These are phyloP conservation scores for Trichosporon inkin DNA, from an alignment of 1,284 basidiomycete species.

Conservation along the genomic window DNA sequence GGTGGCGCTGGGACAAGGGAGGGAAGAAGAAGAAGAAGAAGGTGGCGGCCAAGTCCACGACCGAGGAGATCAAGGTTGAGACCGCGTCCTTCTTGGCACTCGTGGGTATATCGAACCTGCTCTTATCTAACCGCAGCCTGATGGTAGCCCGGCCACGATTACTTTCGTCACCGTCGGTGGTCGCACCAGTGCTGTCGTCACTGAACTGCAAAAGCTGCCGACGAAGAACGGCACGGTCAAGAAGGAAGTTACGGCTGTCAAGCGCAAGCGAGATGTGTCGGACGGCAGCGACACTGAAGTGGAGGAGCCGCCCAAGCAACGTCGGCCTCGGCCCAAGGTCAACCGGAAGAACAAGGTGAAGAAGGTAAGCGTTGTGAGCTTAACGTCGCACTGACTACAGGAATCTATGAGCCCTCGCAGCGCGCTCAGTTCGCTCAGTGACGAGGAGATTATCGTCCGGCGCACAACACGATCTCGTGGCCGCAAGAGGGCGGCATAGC, in stretches of 20 bases:
- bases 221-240: constrained; percentile 24
- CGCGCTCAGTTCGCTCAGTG: background rate
- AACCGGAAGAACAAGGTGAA: background rate
- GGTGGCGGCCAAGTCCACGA: background rate
- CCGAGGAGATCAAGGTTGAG: constrained; percentile 15
- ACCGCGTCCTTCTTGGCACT: constrained; percentile 53
- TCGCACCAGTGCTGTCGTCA: constrained; percentile 69
- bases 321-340: background rate
- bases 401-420: background rate
- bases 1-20: constrained; percentile 62
- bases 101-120: constrained; percentile 49
- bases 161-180: constrained; percentile 76
- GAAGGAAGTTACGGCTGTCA: constrained; percentile 18
- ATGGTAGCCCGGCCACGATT: constrained; percentile 66
- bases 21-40: constrained; percentile 55
- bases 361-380: background rate
- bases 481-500: background rate
- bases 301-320: background rate
- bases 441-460: background rate
- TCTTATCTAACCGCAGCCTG: constrained; percentile 54
- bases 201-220: constrained; percentile 60
- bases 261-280: constrained; percentile 17
- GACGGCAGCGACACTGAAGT: background rate
- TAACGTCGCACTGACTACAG: background rate
- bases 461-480: background rate